These are phyloP conservation scores for Trichosporon asahii DNA, from an alignment of 1,284 basidiomycete genomes.

Conservation along the genomic window DNA sequence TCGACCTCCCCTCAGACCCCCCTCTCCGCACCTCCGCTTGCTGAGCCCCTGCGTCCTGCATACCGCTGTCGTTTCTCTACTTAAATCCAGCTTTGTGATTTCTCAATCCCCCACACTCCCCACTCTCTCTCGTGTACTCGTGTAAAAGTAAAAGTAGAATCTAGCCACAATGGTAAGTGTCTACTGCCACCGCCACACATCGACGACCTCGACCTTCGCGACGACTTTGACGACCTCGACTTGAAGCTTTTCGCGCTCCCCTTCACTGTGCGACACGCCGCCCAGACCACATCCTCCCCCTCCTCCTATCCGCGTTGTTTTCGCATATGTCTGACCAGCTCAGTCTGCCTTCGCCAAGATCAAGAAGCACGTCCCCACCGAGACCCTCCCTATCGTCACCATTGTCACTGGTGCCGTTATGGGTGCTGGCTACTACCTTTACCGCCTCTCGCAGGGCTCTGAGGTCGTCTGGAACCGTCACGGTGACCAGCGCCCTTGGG, in stretches of 20 bases:
- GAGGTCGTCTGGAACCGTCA: conserved; percentile 50
- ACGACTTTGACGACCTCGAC: not conserved
- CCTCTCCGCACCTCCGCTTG: not conserved
- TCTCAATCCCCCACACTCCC: conserved; percentile 6
- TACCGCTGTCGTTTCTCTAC: not conserved
- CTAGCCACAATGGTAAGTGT: conserved; percentile 8
- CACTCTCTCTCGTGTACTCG: not conserved
- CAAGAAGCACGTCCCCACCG: conserved; percentile 2
- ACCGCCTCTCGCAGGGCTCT: conserved; percentile 43
- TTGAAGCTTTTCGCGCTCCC: not conserved
- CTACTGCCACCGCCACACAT: not conserved
- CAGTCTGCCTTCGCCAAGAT: conserved; percentile 7
- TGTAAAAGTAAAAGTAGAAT: conserved; percentile 10
- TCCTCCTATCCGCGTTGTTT: not conserved
- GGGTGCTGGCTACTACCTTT: conserved; percentile 46
- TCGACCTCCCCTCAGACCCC: not conserved
- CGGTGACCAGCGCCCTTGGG: conserved; percentile 49
- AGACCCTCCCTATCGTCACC: conserved; percentile 22
- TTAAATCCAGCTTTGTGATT: not conserved
- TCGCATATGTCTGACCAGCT: not conserved
- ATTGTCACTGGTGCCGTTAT: conserved; percentile 42
- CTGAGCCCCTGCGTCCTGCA: not conserved
- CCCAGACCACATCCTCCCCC: not conserved
- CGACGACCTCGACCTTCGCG: not conserved
- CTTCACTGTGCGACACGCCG: not conserved